Evolutionary conservation across 352 stramenopile species (phyloP).

Genomic region (Halophytophthora polymorphica): DNA sequence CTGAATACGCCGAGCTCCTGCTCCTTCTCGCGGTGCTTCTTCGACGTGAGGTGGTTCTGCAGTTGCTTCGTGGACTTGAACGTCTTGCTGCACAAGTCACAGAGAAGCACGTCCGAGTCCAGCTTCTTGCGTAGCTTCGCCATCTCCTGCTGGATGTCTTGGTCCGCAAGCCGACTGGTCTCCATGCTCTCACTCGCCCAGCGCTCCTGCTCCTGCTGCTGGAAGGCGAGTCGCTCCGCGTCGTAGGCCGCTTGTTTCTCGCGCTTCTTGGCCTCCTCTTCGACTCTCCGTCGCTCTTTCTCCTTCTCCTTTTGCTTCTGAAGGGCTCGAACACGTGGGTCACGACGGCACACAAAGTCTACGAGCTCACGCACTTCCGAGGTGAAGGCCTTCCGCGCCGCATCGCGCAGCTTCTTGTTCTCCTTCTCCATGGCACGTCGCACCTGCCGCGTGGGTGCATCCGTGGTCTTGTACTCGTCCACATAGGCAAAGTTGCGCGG

Average conservation of each 20-base stretch:
- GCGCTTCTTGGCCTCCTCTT: slow-evolving; percentile 51
- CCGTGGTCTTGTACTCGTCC: slow-evolving; percentile 81
- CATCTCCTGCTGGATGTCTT: slow-evolving; percentile 62
- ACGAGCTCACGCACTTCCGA: slow-evolving; percentile 77
- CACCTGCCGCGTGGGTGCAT: slow-evolving; percentile 73
- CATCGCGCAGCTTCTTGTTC: slow-evolving; percentile 85
- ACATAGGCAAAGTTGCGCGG: slow-evolving; percentile 75
- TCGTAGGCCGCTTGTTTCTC: slow-evolving; percentile 63
- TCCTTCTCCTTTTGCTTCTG: slow-evolving; percentile 70
- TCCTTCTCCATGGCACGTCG: slow-evolving; percentile 86
- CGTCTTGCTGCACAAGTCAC: slow-evolving; percentile 77
- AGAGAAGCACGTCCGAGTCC: slow-evolving; percentile 64
- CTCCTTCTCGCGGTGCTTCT: slow-evolving; percentile 81
- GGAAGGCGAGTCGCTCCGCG: slow-evolving; percentile 55
- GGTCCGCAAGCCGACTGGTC: slow-evolving; percentile 49
- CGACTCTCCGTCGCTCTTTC: slow-evolving; percentile 37
- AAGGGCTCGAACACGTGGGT: slow-evolving; percentile 64
- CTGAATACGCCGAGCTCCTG: slow-evolving; percentile 58
- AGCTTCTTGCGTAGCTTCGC: slow-evolving; percentile 64
- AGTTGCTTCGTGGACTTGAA: slow-evolving; percentile 86
- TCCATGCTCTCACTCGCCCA: slow-evolving; percentile 41
- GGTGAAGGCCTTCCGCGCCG: slow-evolving; percentile 73
- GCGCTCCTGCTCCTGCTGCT: slow-evolving; percentile 60
- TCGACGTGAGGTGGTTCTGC: slow-evolving; percentile 74
- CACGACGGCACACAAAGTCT: slow-evolving; percentile 79